These are phyloP conservation scores for Astragalus membranaceus DNA, from an alignment of 306 rosid species.

Conservation along the genomic window DNA sequence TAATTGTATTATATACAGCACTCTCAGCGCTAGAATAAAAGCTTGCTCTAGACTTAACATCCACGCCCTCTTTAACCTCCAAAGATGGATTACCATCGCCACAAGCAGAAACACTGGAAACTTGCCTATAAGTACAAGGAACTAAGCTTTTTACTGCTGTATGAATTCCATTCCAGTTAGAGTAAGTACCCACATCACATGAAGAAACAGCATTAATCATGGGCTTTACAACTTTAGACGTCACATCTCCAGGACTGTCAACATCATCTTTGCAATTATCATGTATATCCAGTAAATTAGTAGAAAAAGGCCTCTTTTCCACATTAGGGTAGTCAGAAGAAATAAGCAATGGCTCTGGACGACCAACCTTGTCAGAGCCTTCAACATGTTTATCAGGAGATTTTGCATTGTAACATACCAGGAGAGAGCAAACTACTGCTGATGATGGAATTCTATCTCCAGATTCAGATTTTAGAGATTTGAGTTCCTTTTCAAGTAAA, in stretches of 20 bases:
- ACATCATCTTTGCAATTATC: conserved; percentile 39
- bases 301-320: conserved; percentile 34
- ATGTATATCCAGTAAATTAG: conserved; percentile 23
- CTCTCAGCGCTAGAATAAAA: conserved; percentile 17
- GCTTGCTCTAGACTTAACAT: conserved; percentile 7
- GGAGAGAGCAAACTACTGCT: conserved; percentile 39
- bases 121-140: conserved; percentile 28
- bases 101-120: conserved; percentile 16
- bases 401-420: conserved; percentile 23
- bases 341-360: conserved; percentile 36
- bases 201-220: conserved; percentile 32
- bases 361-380: conserved; percentile 22
- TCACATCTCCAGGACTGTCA: conserved; percentile 71
- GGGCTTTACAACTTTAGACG: conserved; percentile 57
- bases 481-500: conserved; percentile 71
- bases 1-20: conserved; percentile 29
- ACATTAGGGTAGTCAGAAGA: conserved; percentile 29
- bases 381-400: conserved; percentile 29
- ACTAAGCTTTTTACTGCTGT: conserved; percentile 13
- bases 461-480: conserved; percentile 40
- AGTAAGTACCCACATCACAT: conserved; percentile 19
- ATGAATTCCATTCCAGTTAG: conserved; percentile 26
- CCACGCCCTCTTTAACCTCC: conserved; percentile 21
- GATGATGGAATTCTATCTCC: conserved; percentile 30
- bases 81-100: conserved; percentile 21